Base-by-base conservation (phyloP, 2,329 filamentous ascomycete species). In the Aureobasidium leucospermi region DNA sequence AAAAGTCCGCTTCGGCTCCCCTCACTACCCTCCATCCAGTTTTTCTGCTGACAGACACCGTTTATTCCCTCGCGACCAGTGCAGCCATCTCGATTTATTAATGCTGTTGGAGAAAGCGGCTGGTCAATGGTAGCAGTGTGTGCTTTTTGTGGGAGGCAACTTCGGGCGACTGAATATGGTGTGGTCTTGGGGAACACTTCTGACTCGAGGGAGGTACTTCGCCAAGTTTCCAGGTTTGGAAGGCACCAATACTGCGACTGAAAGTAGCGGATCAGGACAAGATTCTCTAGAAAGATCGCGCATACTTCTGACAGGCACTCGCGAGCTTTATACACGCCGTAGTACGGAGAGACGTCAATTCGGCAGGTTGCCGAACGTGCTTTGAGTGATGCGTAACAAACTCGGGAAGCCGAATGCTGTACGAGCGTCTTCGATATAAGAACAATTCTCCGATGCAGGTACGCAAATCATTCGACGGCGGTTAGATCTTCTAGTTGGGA, bases 1-100 rank as follows among this genome's bases (percentile, higher is more conserved):
- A 52, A 16, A 52, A 52, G 48, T 52, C 48, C 48, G 48, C 48
- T 52, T 52, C 48, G 48, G 48, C 48, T 52, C 48, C 48, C 48
- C 48, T 31, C 36, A 16, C 48, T 39, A 52, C 36, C 48, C 48
- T 29, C 46, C 48, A 41, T n/a, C 19, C 13, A 10, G 23, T 23
- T 47, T 49, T 36, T 7, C 15, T 31, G 19, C 47, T 11, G 16
- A 13, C 34, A 23, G 10, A 15, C 31, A 19, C 28, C 31, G 31
- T 38, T 36, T 38, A 36, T 6, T 11, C 9, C 47, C 47, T 49
- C 47, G 47, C 47, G 47, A 49, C 38, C 32, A 36, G 19, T 49
- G 32, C 16, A 3, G 4, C 19, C 32, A 49, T 49, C 32, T 38
- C 32, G 47, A 49, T 49, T 15, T 15, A 38, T 36, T 9, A n/a